Percentiles rank a stretch among this genome's conserved stretches.
phyloP scores from a whole-genome alignment of 345 rosid genomes.

The Arabis alpina region DNA sequence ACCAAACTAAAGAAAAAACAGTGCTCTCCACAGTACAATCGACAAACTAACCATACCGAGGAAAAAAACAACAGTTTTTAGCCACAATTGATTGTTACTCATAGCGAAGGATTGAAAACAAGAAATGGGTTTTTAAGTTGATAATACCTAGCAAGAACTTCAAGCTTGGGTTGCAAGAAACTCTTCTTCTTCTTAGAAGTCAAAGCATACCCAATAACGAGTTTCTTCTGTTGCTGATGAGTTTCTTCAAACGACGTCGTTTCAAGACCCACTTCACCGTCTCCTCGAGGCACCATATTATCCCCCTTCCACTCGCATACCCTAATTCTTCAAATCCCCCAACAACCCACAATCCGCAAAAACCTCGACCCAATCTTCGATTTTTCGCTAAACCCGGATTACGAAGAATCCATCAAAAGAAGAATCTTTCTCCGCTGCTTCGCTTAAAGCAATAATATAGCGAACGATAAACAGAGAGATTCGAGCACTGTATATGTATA shows the following conservation, averaged over 20 bases:
- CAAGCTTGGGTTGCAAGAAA: slow-evolving; percentile 87
- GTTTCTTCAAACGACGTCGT: slow-evolving; percentile 32
- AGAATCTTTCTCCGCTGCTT: background rate
- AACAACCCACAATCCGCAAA: slow-evolving; percentile 9
- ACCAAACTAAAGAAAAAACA: slow-evolving; percentile 1
- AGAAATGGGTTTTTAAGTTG: background rate
- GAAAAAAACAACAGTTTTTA: background rate
- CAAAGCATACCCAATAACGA: slow-evolving; percentile 84
- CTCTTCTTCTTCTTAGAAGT: slow-evolving; percentile 86
- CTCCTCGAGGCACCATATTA: slow-evolving; percentile 31
- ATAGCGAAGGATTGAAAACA: background rate
- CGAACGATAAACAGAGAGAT: background rate
- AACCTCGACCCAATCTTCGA: slow-evolving; percentile 13
- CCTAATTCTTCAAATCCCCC: slow-evolving; percentile 29
- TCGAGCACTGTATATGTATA: background rate
- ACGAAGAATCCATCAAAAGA: background rate
- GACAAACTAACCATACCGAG: slow-evolving; percentile 12
- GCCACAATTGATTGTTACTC: background rate
- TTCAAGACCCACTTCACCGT: slow-evolving; percentile 23
- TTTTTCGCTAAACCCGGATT: background rate
- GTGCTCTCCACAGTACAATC: slow-evolving; percentile 12
- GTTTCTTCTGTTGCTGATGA: slow-evolving; percentile 22
- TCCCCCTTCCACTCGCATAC: slow-evolving; percentile 43
- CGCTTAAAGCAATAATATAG: background rate
- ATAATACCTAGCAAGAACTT: slow-evolving; percentile 62